Conservation (phyloP, 2,329 filamentous ascomycete species). For the Penicillium sumatraense region DNA sequence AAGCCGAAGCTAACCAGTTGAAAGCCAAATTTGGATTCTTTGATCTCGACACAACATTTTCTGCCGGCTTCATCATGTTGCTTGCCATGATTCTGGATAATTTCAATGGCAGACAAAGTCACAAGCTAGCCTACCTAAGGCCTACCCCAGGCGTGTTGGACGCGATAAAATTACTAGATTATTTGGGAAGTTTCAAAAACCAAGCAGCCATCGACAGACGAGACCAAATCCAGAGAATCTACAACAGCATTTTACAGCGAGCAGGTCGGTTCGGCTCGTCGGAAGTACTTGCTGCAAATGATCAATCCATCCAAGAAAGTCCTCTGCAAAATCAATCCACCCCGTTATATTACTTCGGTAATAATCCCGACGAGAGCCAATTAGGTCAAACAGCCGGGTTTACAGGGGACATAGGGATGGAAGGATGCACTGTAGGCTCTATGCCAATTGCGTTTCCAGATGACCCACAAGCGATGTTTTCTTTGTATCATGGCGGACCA, state of each 20-base stretch:
- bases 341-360: neutral
- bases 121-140: neutral
- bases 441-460: neutral
- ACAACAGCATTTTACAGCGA: neutral
- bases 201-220: constrained; percentile 1
- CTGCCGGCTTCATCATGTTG: constrained; percentile 10
- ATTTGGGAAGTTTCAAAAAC: constrained; percentile 2
- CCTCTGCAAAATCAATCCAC: neutral
- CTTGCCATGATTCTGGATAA: constrained; percentile 6
- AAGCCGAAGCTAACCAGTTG: neutral
- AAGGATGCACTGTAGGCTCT: neutral
- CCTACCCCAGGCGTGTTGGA: constrained; percentile 7
- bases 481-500: neutral
- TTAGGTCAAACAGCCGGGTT: neutral
- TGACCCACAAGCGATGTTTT: neutral
- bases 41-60: constrained; percentile 12
- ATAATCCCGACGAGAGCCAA: neutral
- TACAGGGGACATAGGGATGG: neutral
- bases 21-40: constrained; percentile 17
- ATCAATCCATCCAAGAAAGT: neutral
- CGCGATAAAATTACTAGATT: constrained; percentile 2
- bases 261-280: neutral
- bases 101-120: neutral
- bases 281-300: neutral
- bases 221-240: constrained; percentile 5